Conservation (phyloP, 768 basidiomycete species). For the Russula sp. region DNA sequence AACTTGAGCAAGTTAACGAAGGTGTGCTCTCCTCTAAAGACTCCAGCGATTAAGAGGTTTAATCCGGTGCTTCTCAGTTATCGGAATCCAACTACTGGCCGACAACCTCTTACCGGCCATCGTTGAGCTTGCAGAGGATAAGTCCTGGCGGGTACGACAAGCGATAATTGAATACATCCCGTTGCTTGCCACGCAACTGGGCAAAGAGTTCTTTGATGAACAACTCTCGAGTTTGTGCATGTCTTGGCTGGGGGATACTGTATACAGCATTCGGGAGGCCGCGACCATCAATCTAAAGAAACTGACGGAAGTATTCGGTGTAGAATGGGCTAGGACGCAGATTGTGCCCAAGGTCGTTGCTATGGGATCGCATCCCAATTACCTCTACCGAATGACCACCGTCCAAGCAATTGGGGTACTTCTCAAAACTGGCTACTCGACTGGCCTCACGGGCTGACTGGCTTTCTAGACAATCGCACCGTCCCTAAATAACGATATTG, state of each 20-base stretch:
- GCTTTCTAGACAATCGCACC: conserved; percentile 81
- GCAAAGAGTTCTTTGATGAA: conserved; percentile 95
- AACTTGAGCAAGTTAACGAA: conserved; percentile 90
- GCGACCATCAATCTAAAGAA: conserved; percentile 96
- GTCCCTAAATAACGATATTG: conserved; percentile 75
- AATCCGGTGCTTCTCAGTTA: conserved; percentile 47
- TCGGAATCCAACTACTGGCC: conserved; percentile 90
- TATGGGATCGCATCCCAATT: conserved; percentile 96
- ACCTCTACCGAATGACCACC: conserved; percentile 97
- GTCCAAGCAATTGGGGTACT: conserved; percentile 95
- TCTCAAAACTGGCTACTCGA: conserved; percentile 10
- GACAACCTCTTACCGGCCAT: conserved; percentile 96
- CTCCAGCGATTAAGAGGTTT: conserved; percentile 9
- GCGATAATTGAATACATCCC: conserved; percentile 99
- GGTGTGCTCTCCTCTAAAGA: conserved; percentile 39
- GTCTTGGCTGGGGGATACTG: conserved; percentile 98
- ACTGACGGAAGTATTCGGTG: conserved; percentile 95
- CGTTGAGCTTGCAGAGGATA: conserved; percentile 96
- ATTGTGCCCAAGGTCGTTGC: conserved; percentile 96
- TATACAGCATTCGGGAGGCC: conserved; percentile 97
- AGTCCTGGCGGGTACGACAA: conserved; percentile 98
- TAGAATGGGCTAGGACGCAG: conserved; percentile 90
- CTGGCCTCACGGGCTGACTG: background rate
- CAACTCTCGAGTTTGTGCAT: conserved; percentile 95
- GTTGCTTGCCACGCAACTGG: conserved; percentile 96